Conservation (phyloP, 2,329 filamentous ascomycete genomes). For the Fusarium transvaalense region DNA sequence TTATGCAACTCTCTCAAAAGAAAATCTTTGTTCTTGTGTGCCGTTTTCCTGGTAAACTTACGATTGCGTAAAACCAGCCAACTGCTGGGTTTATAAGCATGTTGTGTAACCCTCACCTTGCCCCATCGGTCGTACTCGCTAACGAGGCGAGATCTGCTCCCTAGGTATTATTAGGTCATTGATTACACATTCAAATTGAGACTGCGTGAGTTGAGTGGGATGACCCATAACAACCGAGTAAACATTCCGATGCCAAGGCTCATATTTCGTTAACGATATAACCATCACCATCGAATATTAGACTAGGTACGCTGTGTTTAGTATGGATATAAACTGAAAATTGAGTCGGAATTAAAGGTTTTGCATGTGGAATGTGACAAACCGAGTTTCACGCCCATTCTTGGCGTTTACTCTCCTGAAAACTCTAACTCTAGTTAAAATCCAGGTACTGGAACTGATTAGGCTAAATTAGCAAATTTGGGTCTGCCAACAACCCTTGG, state of each 20-base stretch:
- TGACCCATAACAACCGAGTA: background rate
- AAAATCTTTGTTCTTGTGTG: background rate
- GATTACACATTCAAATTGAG: background rate
- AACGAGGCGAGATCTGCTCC: conserved; percentile 24
- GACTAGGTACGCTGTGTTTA: background rate
- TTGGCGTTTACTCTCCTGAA: background rate
- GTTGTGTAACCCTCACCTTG: background rate
- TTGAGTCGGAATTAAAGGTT: background rate
- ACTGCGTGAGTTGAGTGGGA: background rate
- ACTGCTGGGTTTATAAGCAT: background rate
- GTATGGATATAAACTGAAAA: background rate
- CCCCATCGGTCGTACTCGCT: conserved; percentile 13
- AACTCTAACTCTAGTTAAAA: background rate
- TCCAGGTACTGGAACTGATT: background rate
- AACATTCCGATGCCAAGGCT: conserved; percentile 26
- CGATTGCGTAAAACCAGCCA: conserved; percentile 4
- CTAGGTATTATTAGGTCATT: conserved; percentile 37
- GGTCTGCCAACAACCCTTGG: conserved; percentile 1
- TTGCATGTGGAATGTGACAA: conserved; percentile 26
- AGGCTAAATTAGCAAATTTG: conserved; percentile 1
- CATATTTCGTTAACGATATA: conserved; percentile 21
- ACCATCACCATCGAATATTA: background rate
- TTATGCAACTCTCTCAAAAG: conserved; percentile 1
- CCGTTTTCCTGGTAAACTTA: conserved; percentile 2
- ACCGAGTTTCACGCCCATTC: conserved; percentile 2